Conservation (phyloP, 2,329 filamentous ascomycete genomes). For the Penicillium thymicola region DNA sequence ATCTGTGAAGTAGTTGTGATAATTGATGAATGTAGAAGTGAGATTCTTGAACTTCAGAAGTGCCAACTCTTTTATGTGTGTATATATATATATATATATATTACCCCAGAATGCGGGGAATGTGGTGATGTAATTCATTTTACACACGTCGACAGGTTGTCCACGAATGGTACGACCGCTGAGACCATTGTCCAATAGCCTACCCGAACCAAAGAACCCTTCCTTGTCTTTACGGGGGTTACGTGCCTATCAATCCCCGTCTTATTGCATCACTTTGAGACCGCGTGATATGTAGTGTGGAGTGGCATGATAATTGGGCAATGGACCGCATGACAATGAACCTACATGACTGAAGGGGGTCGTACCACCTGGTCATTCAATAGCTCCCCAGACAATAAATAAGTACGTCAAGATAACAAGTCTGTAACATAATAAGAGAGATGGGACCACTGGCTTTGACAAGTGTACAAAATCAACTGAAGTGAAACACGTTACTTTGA, state of each 20-base stretch:
- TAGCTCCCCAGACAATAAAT: not conserved
- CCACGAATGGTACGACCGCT: not conserved
- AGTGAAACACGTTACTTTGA: not conserved
- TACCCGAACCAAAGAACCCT: not conserved
- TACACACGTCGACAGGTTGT: not conserved
- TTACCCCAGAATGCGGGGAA: constrained; percentile 1
- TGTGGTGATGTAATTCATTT: constrained; percentile 10
- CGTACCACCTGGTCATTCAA: not conserved
- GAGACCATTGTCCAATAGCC: not conserved
- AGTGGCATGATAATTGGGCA: constrained; percentile 1
- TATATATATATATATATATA: not conserved
- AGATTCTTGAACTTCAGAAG: not conserved
- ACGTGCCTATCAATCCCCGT: not conserved
- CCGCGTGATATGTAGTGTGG: not conserved
- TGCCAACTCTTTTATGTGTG: not conserved
- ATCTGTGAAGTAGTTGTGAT: not conserved
- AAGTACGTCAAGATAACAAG: not conserved
- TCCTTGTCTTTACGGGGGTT: not conserved
- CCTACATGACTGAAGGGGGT: not conserved
- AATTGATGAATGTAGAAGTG: not conserved
- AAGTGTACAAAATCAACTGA: not conserved
- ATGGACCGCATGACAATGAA: not conserved
- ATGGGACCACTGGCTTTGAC: not conserved
- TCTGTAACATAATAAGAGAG: not conserved
- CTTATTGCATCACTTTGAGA: not conserved